phyloP scores from a whole-genome alignment of 208 protist species.

The Acanthamoeba triangularis region DNA sequence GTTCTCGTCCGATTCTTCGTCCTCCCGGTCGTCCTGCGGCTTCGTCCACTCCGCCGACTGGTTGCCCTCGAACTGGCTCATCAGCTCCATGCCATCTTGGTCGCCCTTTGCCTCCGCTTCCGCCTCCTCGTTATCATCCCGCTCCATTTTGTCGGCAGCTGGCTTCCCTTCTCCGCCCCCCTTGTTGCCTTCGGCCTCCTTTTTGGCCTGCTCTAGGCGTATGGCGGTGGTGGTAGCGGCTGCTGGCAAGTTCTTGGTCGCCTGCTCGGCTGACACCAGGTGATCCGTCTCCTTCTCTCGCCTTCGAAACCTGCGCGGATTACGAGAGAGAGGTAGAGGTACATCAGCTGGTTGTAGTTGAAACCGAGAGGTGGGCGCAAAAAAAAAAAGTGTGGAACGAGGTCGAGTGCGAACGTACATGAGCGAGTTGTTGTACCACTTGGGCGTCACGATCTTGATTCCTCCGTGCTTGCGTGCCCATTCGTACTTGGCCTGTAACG shows the following conservation, averaged over 20 bases:
- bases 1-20: neutral
- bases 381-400: neutral
- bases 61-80: conserved; percentile 4
- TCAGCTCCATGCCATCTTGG: neutral
- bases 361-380: no score
- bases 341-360: no score
- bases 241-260: neutral
- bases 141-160: neutral
- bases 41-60: neutral
- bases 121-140: neutral
- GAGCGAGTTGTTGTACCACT: conserved; percentile 56
- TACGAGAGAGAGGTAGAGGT: no score
- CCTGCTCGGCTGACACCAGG: neutral
- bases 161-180: neutral
- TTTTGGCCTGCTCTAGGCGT: neutral
- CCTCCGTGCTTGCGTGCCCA: conserved; percentile 11
- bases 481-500: conserved; percentile 36
- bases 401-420: neutral
- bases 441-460: conserved; percentile 24
- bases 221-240: neutral
- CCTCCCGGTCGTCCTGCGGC: neutral
- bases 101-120: conserved; percentile 11
- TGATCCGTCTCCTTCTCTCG: neutral
- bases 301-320: neutral
- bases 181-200: neutral